Evolutionary conservation across 169 alveolate genomes (phyloP), one percentile per base, ranked within the genome.

Genomic region (Eimeria sp.): DNA sequence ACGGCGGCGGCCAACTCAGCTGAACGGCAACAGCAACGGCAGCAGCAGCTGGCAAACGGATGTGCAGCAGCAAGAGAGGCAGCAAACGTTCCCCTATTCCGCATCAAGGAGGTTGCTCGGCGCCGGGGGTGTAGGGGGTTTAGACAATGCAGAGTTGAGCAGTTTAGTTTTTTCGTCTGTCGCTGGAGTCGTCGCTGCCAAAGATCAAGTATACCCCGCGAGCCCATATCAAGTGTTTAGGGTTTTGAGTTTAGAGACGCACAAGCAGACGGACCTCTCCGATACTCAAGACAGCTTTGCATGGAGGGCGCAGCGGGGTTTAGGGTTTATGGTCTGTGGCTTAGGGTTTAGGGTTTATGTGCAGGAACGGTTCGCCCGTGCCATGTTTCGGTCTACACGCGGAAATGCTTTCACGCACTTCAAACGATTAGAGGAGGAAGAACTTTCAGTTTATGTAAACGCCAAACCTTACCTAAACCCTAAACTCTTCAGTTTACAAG

Each of bases 381-480:
- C 99, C 61, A 96, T 99, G 25, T 99, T 99, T 97, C 98, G 99
- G 91, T 98, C 99, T 3, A 98, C 99, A 94, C 97, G 99, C 78
- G 99, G 99, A 5, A 99, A 99, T 91, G 99, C 99, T 34, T 98
- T 98, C 97, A 98, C 99, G 22, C 97, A 97, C 84, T 98, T 99
- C 90, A 98, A 97, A 89, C 99, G 98, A 86, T 98, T 98, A 27
- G 98, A 98, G 49, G 98, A 97, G 72, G 95, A 95, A 3, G 91
- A 83, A 30, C 57, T 83, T 27, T 16, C 91, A 6, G 25, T 75
- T 40, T 43, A 83, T 40, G 91, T 83, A 83, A 78, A 78, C 67
- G 67, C 88, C 40, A 34, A 73, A 43, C 83, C 57, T 54, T 73
- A 14, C 83, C 54, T 34, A 73, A 65, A 65, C 75, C 43, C 43